Percentiles rank a stretch among this genome's conserved stretches.
Conservation (phyloP, 768 basidiomycete genomes). For the Tulasnella sp. region DNA sequence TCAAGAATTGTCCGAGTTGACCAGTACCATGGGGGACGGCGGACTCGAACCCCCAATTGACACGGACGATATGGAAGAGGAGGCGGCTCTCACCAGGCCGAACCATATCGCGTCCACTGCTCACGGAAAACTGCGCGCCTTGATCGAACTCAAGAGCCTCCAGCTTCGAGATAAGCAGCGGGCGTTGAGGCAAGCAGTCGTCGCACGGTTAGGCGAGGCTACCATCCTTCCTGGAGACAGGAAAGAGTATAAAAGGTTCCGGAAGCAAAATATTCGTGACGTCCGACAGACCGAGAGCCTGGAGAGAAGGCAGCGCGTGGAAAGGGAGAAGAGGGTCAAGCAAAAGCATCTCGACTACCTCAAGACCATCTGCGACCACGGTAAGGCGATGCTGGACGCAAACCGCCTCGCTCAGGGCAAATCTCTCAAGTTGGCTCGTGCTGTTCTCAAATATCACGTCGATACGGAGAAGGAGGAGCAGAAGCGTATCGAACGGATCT, state of each 20-base stretch:
- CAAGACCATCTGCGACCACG: conserved; percentile 77
- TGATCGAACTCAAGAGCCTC: conserved; percentile 91
- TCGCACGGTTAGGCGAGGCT: conserved; percentile 83
- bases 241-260: conserved; percentile 79
- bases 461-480: conserved; percentile 97
- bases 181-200: conserved; percentile 76
- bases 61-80: conserved; percentile 41
- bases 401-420: conserved; percentile 61
- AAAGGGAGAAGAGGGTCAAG: conserved; percentile 91
- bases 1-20: conserved; percentile 74
- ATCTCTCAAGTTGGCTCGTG: conserved; percentile 59
- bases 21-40: conserved; percentile 76
- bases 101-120: conserved; percentile 52
- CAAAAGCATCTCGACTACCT: conserved; percentile 96
- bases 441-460: conserved; percentile 78
- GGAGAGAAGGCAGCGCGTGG: conserved; percentile 86
- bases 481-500: conserved; percentile 90
- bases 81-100: conserved; percentile 35
- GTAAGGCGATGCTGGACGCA: conserved; percentile 61
- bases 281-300: conserved; percentile 83
- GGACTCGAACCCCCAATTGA: conserved; percentile 53
- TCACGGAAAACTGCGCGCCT: conserved; percentile 79
- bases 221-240: conserved; percentile 88
- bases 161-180: conserved; percentile 88
- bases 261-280: conserved; percentile 84